Evolutionary conservation across 2,329 filamentous ascomycete species (phyloP).

Genomic region (Conoideocrella luteorostrata): DNA sequence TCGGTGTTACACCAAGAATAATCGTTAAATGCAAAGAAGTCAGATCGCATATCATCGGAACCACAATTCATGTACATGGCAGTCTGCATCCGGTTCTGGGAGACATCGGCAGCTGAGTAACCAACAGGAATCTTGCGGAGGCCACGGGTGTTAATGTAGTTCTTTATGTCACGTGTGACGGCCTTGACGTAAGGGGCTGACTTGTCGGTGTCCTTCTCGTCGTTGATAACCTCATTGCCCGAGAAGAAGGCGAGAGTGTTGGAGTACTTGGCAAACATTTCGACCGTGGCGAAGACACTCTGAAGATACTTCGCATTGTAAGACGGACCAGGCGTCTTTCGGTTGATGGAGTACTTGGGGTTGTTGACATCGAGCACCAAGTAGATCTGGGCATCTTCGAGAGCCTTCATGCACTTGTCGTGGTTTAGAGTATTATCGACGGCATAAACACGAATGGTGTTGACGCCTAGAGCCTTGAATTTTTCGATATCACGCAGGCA

Average conservation of each 20-base stretch:
- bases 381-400: slow-evolving; percentile 84
- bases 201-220: slow-evolving; percentile 53
- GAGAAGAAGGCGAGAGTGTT: slow-evolving; percentile 87
- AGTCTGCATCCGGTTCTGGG: slow-evolving; percentile 78
- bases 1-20: slow-evolving; percentile 79
- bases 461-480: slow-evolving; percentile 82
- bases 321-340: slow-evolving; percentile 64
- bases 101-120: slow-evolving; percentile 74
- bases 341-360: slow-evolving; percentile 83
- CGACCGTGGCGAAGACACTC: slow-evolving; percentile 80
- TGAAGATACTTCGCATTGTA: slow-evolving; percentile 86
- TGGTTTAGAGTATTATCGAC: slow-evolving; percentile 81
- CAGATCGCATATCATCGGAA: slow-evolving; percentile 71
- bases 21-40: slow-evolving; percentile 88
- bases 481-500: slow-evolving; percentile 76
- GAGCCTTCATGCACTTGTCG: slow-evolving; percentile 74
- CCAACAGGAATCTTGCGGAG: slow-evolving; percentile 67
- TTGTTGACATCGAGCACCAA: slow-evolving; percentile 87
- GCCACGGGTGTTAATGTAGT: slow-evolving; percentile 56
- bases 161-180: slow-evolving; percentile 68
- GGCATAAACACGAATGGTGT: slow-evolving; percentile 88
- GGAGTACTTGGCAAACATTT: slow-evolving; percentile 73
- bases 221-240: slow-evolving; percentile 75
- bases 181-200: slow-evolving; percentile 72
- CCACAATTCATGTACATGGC: slow-evolving; percentile 94